A percentile compares a stretch with the other conserved stretches of the same genome.
Evolutionary conservation across 805 yeast genomes (phyloP).

Genomic region (Kluyveromyces aestuarii): DNA sequence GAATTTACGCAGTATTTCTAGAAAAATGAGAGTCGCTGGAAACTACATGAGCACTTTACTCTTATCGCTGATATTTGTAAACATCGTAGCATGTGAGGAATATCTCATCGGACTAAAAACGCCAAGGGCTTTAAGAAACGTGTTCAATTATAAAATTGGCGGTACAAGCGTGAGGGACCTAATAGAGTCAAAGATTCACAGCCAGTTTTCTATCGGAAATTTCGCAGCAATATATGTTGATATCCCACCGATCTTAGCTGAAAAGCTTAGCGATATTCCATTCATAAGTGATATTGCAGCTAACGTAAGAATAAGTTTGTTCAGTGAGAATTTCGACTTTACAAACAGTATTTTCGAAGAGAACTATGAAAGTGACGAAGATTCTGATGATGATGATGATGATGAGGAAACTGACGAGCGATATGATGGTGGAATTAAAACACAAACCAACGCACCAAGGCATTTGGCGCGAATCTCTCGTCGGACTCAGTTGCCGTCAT

Average conservation of each 20-base stretch:
- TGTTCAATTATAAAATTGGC: conserved; percentile 37
- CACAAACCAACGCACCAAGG: conserved; percentile 46
- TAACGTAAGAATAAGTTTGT: conserved; percentile 52
- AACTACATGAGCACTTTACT: not conserved
- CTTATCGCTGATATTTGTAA: not conserved
- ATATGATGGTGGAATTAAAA: conserved; percentile 1
- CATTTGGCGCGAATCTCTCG: conserved; percentile 62
- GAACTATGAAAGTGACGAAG: conserved; percentile 5
- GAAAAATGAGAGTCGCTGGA: not conserved
- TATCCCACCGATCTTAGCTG: conserved; percentile 40
- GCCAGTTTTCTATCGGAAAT: conserved; percentile 55
- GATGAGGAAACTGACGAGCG: conserved; percentile 5
- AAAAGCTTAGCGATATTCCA: conserved; percentile 46
- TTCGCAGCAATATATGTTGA: conserved; percentile 65
- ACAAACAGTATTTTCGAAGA: conserved; percentile 36
- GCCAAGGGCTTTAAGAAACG: conserved; percentile 39
- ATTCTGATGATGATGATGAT: conserved; percentile 8
- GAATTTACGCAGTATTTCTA: not conserved
- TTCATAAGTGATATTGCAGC: conserved; percentile 60
- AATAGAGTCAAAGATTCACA: conserved; percentile 38
- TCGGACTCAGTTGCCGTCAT: conserved; percentile 28
- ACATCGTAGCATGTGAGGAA: conserved; percentile 9
- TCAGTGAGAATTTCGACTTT: conserved; percentile 30
- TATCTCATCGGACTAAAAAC: conserved; percentile 47
- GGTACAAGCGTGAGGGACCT: conserved; percentile 30